Evolutionary conservation across 306 rosid genomes (phyloP).

Genomic region (Medicago truncatula): DNA sequence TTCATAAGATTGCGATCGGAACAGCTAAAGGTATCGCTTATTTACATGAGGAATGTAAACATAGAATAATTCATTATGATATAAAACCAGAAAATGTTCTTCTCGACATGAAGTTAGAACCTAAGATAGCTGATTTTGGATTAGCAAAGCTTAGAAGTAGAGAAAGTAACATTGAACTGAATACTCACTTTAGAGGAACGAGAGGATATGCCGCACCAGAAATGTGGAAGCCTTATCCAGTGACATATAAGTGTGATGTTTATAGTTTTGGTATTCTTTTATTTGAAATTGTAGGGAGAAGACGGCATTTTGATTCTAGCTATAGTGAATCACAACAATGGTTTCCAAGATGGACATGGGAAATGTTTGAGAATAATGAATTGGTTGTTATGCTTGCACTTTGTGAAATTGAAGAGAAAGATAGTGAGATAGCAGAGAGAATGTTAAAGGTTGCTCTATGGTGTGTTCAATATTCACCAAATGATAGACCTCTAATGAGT

Average conservation of each 20-base stretch:
- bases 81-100: constrained; percentile 56
- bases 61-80: constrained; percentile 57
- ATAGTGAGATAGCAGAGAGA: constrained; percentile 44
- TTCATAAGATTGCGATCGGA: constrained; percentile 53
- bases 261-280: constrained; percentile 56
- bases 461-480: constrained; percentile 55
- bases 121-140: constrained; percentile 59
- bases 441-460: constrained; percentile 58
- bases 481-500: constrained; percentile 59
- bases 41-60: constrained; percentile 55
- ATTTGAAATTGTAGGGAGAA: constrained; percentile 54
- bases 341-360: constrained; percentile 60
- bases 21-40: constrained; percentile 59
- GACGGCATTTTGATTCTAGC: constrained; percentile 50
- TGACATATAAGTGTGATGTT: constrained; percentile 52
- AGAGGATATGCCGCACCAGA: constrained; percentile 65
- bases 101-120: constrained; percentile 46
- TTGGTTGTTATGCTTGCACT: constrained; percentile 49
- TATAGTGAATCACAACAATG: constrained; percentile 49
- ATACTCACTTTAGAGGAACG: constrained; percentile 53
- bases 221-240: constrained; percentile 52
- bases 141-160: constrained; percentile 50
- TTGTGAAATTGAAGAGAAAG: constrained; percentile 53
- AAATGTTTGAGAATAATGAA: constrained; percentile 52
- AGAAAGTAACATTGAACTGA: constrained; percentile 23